phyloP scores from a whole-genome alignment of 306 rosid genomes.

The Ormosia semicastrata region DNA sequence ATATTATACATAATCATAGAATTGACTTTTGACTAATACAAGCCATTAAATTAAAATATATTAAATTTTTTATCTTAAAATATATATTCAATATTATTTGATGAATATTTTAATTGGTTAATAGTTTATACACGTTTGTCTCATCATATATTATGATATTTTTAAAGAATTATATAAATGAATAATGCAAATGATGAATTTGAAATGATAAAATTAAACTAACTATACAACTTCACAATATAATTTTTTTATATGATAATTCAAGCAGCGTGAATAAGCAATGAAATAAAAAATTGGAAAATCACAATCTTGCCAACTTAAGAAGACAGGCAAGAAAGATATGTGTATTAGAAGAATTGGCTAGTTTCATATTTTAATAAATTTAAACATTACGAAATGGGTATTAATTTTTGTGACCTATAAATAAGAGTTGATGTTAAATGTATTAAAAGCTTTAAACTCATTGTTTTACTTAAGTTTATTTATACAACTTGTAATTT shows the following conservation, averaged over 20 bases:
- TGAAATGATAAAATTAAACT: background rate
- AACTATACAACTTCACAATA: background rate
- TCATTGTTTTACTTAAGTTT: background rate
- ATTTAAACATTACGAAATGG: background rate
- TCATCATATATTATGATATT: background rate
- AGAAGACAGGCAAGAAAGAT: background rate
- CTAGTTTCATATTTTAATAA: background rate
- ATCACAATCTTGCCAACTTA: background rate
- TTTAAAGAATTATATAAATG: background rate
- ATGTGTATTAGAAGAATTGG: background rate
- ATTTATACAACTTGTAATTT: background rate
- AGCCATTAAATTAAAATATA: background rate
- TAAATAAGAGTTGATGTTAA: background rate
- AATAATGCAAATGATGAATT: background rate
- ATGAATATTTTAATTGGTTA: background rate
- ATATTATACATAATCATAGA: background rate
- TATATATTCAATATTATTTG: background rate
- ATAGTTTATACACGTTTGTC: background rate
- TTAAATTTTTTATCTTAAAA: background rate
- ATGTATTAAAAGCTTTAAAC: background rate
- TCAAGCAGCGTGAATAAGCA: background rate
- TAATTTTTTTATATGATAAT: background rate
- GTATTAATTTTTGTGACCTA: background rate
- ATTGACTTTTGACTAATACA: conserved; percentile 1
- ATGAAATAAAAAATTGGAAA: background rate